Conservation (phyloP, 1,139 yeast genomes). For the Scheffersomyces quercinus region DNA sequence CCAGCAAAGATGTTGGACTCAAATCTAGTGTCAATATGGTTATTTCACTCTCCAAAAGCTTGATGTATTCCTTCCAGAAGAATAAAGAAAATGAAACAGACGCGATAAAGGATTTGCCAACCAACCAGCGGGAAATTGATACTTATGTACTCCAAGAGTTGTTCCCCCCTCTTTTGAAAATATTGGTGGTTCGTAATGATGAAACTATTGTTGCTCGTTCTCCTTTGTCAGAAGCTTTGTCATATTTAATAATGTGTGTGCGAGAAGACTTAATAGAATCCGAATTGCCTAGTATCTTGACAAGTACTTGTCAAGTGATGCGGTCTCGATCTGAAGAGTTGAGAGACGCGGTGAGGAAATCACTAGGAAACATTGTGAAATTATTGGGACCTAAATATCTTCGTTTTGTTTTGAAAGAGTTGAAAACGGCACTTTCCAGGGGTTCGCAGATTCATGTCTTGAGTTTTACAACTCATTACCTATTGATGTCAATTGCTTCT, state of each 20-base stretch:
- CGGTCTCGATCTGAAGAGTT: slow-evolving; percentile 85
- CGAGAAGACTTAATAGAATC: slow-evolving; percentile 54
- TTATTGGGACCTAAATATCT: slow-evolving; percentile 75
- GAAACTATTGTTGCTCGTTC: slow-evolving; percentile 76
- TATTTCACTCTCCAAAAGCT: slow-evolving; percentile 61
- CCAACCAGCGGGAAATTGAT: slow-evolving; percentile 48
- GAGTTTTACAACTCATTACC: slow-evolving; percentile 80
- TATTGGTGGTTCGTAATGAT: slow-evolving; percentile 66
- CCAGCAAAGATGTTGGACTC: slow-evolving; percentile 50
- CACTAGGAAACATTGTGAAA: slow-evolving; percentile 63
- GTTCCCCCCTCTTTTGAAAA: slow-evolving; percentile 60
- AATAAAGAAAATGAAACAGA: slow-evolving; percentile 15
- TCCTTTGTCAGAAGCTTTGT: slow-evolving; percentile 80
- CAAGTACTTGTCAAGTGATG: slow-evolving; percentile 83
- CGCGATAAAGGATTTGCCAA: slow-evolving; percentile 26
- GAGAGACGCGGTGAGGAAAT: slow-evolving; percentile 83
- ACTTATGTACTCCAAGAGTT: slow-evolving; percentile 56
- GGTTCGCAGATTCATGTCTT: slow-evolving; percentile 95
- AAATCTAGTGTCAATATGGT: slow-evolving; percentile 64
- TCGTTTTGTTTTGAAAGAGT: slow-evolving; percentile 72
- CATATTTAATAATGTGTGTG: slow-evolving; percentile 67
- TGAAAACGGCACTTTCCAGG: slow-evolving; percentile 74
- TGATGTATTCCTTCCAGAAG: slow-evolving; percentile 23
- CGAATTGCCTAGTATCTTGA: slow-evolving; percentile 78
- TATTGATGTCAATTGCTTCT: slow-evolving; percentile 55